Evolutionary conservation across 2,329 filamentous ascomycete genomes (phyloP), one percentile per base, ranked within the genome.

Genomic region (Hypomyces perniciosus): DNA sequence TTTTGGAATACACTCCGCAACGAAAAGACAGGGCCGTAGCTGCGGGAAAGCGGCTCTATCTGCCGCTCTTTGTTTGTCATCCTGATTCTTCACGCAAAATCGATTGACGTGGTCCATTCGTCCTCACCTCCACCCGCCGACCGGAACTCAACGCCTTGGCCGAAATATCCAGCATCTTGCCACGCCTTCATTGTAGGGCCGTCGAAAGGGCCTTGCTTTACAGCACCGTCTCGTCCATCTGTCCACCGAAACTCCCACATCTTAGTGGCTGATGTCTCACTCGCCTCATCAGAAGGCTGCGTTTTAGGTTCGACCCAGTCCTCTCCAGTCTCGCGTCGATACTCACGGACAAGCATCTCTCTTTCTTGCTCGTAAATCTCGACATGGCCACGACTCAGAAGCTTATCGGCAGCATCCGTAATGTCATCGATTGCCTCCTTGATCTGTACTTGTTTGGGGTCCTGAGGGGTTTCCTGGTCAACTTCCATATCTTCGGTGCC

Each of bases 341-440:
- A 97, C 65, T 92, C 86, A 33, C 93, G 79, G 48, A 91, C 82
- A 29, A 99, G 78, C 54, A 86, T 68, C 68, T 97, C 93, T 51
- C 91, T 80, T 65, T 95, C 89, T 41, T 85, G 79, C 52, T 97
- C 90, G 69, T 97, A 99, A 45, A 97, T 85, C n/a, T 97, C 90
- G 2, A 84, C 81, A 56, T 92, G 83, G 20, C 91, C 91, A 50
- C 92, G 78, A 30, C 85, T 85, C 48, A 96, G 80, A 1, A 99
- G 75, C 56, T 88, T 86, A 69, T 96, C 91, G 4, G 93, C 91
- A 8, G 92, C 90, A 41, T 88, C 90, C 0, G 93, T 97, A 56
- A 99, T 88, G 43, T 80, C 77, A 61, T 92, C 79, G 50, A 99
- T 90, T 1, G 83, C 80, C 54, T 85, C 77, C 64, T 84, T 88